Evolutionary conservation across 768 basidiomycete genomes (phyloP), one percentile per base, ranked within the genome.

Genomic region (Chalciporus piperatus): DNA sequence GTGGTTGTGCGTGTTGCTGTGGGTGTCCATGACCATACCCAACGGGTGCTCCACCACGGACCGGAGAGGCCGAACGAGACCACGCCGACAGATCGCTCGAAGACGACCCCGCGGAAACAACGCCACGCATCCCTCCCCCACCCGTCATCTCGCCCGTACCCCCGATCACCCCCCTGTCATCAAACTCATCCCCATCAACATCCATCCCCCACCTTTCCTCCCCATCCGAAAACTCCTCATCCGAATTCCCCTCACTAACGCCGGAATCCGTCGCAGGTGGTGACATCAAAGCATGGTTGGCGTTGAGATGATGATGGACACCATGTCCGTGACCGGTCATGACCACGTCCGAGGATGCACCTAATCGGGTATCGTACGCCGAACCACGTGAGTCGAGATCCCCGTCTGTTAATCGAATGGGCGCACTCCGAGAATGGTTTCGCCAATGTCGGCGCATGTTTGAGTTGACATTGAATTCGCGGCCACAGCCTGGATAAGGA

Each of bases 401-500:
- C 14, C 35, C 35, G 48, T 69, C 67, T 0, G 61, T 56, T 0
- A 67, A 40, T 45, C 56, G 63, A 9, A 58, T 45, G 20, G 68
- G 53, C 0, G 58, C 58, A 44, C 59, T 68, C 46, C 65, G 32
- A 0, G 67, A 70, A 54, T 90, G 87, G 64, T 87, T 89, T 41
- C 87, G 75, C 63, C 82, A 84, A 60, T 91, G 89, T 6, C 89
- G 74, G 27, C 89, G 78, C 89, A 90, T 91, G 65, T 91, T 92
- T 0, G 86, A 88, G 63, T 89, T 88, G 42, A 89, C 89, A 56
- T 89, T 90, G 70, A 91, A 91, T 52, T 85, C 80, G 30, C 86
- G 78, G 35, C 84, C 84, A 63, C 88, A 90, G 39, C 82, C 78
- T 6, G 83, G 85, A 74, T 74, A 86, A 4, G 86, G 85, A 59